These are phyloP conservation scores for Hericium coralloides DNA, from an alignment of 768 basidiomycete genomes.

Conservation along the genomic window DNA sequence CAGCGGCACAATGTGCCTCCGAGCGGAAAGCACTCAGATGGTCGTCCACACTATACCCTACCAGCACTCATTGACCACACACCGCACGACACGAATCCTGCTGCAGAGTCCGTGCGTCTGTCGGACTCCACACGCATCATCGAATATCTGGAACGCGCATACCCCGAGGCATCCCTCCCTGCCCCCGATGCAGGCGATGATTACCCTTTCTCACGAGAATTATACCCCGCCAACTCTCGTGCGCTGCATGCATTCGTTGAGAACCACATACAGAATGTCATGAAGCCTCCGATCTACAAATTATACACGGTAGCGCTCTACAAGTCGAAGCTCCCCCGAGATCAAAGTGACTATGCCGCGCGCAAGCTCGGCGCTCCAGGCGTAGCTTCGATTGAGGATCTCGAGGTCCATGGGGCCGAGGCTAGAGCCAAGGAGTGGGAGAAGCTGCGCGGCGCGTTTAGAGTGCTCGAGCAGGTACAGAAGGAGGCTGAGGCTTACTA, in stretches of 20 bases:
- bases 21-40: neutral
- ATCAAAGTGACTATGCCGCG: neutral
- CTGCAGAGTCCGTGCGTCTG: conserved; percentile 16
- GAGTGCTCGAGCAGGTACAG: neutral
- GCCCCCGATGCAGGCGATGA: neutral
- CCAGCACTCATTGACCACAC: neutral
- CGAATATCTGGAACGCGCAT: conserved; percentile 28
- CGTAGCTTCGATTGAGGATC: neutral
- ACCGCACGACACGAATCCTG: conserved; percentile 16
- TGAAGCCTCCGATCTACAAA: conserved; percentile 10
- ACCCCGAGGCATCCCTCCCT: conserved; percentile 7
- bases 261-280: conserved; percentile 11
- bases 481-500: neutral
- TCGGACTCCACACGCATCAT: conserved; percentile 29
- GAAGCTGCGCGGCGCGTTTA: neutral
- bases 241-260: conserved; percentile 20
- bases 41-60: neutral
- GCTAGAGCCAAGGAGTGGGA: conserved; percentile 1
- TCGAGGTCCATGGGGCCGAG: neutral
- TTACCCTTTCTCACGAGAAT: neutral
- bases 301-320: conserved; percentile 11
- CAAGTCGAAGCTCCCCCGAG: neutral
- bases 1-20: conserved; percentile 20
- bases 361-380: neutral
- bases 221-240: conserved; percentile 15